Evolutionary conservation across 2,329 filamentous ascomycete genomes (phyloP), one percentile per base, ranked within the genome.

Genomic region (Penicillium verrucosum): DNA sequence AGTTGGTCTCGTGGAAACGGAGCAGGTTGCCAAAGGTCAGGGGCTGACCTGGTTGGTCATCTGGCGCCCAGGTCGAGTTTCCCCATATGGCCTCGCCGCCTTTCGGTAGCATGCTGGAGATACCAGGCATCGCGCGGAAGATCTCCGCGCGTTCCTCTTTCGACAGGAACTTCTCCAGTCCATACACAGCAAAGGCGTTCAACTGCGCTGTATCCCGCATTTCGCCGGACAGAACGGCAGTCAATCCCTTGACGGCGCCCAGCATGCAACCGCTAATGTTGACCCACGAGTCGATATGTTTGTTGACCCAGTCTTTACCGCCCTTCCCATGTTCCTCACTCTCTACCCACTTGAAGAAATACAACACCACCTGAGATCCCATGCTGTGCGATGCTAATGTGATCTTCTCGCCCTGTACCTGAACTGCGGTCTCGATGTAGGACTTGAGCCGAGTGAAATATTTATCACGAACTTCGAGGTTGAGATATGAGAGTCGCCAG

Each of bases 201-300:
- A 99, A 84, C 73, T 97, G 94, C 1, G 93, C 94, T 0, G 94
- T 99, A 69, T 99, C 94, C 64, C 93, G 91, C 94, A 99, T 99
- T 75, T 99, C 94, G 30, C 94, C 94, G 0, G 92, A 97, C 1
- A 99, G 80, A 0, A 97, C 84, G 0, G 94, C 93, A 0, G 94
- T 90, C 36, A 97, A 78, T 57, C 89, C 93, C 77, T 99, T 99
- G 56, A 92, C 81, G 2, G 94, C 92, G 14, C 94, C 94, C 6
- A 99, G 86, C 93, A 99, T 97, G 75, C 93, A 99, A 6, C 94
- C 94, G 64, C 89, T 94, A 67, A 99, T 92, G 72, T 99, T 99
- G 78, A 99, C 95, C 92, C 95, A 99, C 3, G 90, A 89, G 63
- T 95, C 94, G 50, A 99, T 81, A 69, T 97, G 84, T 18, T 82